Evolutionary conservation across 2,329 filamentous ascomycete species (phyloP), one percentile per base, ranked within the genome.

Genomic region (Mycosphaerella arachidis): DNA sequence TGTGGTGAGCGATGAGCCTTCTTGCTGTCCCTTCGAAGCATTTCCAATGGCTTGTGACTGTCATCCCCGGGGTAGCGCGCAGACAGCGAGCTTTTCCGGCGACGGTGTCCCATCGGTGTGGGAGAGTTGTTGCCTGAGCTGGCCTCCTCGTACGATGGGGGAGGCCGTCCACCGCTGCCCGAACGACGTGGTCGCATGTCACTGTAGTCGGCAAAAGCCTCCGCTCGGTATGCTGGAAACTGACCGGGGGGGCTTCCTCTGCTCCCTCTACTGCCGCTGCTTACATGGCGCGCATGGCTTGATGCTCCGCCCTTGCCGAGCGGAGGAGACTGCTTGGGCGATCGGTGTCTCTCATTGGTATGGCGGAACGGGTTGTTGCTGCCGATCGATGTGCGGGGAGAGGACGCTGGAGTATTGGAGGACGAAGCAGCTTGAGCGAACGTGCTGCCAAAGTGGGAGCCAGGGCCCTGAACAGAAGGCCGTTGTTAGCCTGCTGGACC

Each of bases 1-100:
- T 88, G 87, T 1, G 84, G 84, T 29, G 84, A 77, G 53, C 86
- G 85, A 70, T 90, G 78, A n/a, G 89, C 88, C 53, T 80, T 79
- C 67, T 84, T 86, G 57, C 79, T 80, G 62, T 91, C 86, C 55
- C 81, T 79, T 63, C 81, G 81, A 67, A 91, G 78, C 59, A 85
- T 82, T 48, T 90, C 86, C 20, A 92, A 81, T 1, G 89, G 89
- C 45, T 86, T 78, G 66, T 85, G 81, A 56, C 83, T 84, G 74
- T 82, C 81, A 70, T 89, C 86, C 64, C 86, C 86, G 1, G 86
- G 83, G 66, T 79, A 88, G 58, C 86, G 80, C 72, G 83, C 79
- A 55, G 73, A 77, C 37, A 87, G 73, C n/a, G 84, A 86, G 70
- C 76, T 79, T 40, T 77, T 76, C 53, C 80, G 75, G 59, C 78